These are phyloP conservation scores for Knoxdaviesia capensis DNA, from an alignment of 2,329 filamentous ascomycete species.

Conservation along the genomic window DNA sequence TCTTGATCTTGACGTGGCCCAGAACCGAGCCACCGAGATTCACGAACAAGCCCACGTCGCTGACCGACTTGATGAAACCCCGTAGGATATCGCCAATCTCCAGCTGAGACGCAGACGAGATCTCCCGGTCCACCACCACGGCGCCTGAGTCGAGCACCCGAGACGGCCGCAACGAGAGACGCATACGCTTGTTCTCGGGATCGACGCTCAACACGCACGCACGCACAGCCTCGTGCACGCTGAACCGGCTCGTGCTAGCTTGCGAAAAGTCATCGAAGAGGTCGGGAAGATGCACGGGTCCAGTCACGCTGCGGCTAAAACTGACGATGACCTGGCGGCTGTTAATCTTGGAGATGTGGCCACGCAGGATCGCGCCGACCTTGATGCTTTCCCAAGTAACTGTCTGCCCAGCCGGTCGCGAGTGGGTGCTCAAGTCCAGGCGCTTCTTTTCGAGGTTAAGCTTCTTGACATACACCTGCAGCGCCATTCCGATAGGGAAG, in stretches of 20 bases:
- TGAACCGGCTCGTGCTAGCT: constrained; percentile 53
- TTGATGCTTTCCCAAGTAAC: constrained; percentile 54
- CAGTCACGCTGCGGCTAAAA: constrained; percentile 61
- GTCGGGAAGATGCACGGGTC: constrained; percentile 64
- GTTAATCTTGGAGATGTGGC: constrained; percentile 65
- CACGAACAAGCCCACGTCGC: constrained; percentile 78
- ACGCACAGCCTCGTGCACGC: constrained; percentile 70
- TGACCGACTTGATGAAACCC: constrained; percentile 80
- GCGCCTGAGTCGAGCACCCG: constrained; percentile 75
- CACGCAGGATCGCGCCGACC: constrained; percentile 63
- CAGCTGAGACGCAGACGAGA: constrained; percentile 50
- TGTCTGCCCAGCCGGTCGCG: constrained; percentile 12
- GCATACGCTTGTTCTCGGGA: constrained; percentile 62
- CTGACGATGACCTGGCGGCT: constrained; percentile 74
- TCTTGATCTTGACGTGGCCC: constrained; percentile 66
- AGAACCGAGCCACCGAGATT: constrained; percentile 63
- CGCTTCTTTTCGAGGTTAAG: constrained; percentile 55
- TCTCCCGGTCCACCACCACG: constrained; percentile 61
- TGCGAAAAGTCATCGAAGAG: constrained; percentile 72
- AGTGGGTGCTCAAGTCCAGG: constrained; percentile 49
- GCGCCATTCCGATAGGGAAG: constrained; percentile 78
- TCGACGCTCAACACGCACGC: constrained; percentile 75
- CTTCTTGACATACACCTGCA: constrained; percentile 58
- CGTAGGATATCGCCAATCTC: constrained; percentile 61
- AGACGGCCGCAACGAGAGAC: constrained; percentile 67